Percentiles rank a stretch among this genome's conserved stretches.
Evolutionary conservation across 495 filamentous ascomycete genomes (phyloP).

Genomic region (Tuber umbilicatum): DNA sequence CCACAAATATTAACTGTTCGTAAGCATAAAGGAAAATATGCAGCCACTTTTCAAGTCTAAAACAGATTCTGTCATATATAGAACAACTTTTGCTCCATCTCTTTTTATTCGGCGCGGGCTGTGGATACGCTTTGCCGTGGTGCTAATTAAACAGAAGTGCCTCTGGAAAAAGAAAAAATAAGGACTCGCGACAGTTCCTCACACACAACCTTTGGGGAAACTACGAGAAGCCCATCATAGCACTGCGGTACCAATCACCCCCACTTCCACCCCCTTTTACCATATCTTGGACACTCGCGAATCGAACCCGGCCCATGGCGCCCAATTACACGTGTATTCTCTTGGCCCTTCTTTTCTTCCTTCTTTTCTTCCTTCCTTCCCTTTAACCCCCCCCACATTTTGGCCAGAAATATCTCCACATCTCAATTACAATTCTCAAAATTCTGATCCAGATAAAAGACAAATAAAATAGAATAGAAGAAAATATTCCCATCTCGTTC

Average conservation of each 20-base stretch:
- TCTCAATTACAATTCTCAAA: neutral
- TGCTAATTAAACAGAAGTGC: no score
- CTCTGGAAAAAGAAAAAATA: no score
- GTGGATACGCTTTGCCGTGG: no score
- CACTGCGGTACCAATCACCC: neutral
- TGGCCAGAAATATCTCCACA: neutral
- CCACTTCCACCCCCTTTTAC: neutral
- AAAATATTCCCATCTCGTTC: neutral
- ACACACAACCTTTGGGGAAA: neutral
- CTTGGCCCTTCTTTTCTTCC: neutral
- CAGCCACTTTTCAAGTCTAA: no score
- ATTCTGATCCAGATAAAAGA: neutral
- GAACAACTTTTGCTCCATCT: no score
- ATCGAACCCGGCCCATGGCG: neutral
- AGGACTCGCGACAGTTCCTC: no score
- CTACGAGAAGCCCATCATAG: neutral
- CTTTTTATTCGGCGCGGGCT: no score
- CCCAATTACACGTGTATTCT: neutral
- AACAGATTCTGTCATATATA: no score
- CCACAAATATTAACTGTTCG: no score
- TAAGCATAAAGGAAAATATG: no score
- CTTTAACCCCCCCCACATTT: neutral
- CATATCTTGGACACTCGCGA: neutral
- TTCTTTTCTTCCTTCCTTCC: neutral
- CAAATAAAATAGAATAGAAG: neutral